Conservation (phyloP, 2,329 filamentous ascomycete genomes). For the Fusarium bulbicola region DNA sequence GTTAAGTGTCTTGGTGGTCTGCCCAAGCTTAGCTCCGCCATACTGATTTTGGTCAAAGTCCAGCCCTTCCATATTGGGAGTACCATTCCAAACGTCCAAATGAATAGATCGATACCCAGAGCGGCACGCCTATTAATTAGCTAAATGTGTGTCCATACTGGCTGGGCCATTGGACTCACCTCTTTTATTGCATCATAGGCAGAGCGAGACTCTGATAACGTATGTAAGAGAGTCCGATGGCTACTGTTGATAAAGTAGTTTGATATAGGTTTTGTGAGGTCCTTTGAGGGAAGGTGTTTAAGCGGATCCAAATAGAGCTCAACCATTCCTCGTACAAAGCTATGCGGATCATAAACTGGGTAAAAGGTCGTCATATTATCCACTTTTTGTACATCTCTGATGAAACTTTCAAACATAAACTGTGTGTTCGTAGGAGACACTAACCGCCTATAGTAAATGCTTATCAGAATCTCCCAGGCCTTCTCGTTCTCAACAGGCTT, state of each 20-base stretch:
- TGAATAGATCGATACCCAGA: neutral
- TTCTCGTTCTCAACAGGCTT: accelerated
- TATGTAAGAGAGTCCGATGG: neutral
- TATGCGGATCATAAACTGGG: accelerated
- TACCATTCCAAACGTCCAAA: neutral
- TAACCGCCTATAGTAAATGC: accelerated
- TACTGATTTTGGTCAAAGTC: too few species aligned
- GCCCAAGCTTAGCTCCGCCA: too few species aligned
- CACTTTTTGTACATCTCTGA: neutral
- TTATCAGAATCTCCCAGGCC: neutral
- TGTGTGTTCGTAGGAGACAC: accelerated
- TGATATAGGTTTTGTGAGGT: neutral
- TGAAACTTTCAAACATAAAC: neutral
- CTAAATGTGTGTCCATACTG: accelerated
- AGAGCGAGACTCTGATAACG: accelerated
- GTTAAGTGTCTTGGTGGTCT: accelerated
- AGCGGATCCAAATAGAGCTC: accelerated
- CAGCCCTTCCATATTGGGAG: accelerated
- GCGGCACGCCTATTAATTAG: accelerated
- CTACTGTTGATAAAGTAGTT: neutral
- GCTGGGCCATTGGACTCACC: accelerated
- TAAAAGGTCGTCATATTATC: accelerated
- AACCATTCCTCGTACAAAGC: accelerated
- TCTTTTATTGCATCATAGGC: accelerated
- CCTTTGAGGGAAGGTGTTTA: accelerated